Evolutionary conservation across 2,329 filamentous ascomycete species (phyloP).

Genomic region (Chaetomium strumarium): DNA sequence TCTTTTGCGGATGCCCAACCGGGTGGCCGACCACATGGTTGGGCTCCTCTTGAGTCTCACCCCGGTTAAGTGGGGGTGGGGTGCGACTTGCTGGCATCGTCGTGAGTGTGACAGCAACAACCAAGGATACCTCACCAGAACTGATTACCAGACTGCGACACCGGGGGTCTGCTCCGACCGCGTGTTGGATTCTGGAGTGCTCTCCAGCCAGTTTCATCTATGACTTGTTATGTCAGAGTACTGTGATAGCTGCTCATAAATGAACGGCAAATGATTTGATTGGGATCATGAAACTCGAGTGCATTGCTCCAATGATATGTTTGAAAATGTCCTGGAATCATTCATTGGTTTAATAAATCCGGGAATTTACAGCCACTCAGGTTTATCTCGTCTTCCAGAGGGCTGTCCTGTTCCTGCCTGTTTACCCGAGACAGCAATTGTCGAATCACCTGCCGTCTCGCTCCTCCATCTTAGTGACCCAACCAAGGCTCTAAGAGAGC

Average conservation of each 20-base stretch:
- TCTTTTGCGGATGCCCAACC: conserved; percentile 45
- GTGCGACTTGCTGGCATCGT: background rate
- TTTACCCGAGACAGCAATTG: conserved; percentile 24
- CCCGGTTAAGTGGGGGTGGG: conserved; percentile 7
- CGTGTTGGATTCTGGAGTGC: too few species aligned
- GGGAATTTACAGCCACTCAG: conserved; percentile 17
- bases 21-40: conserved; percentile 33
- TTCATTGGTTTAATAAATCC: conserved; percentile 23
- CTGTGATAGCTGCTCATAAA: too few species aligned
- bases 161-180: background rate
- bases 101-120: background rate
- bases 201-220: too few species aligned
- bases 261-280: too few species aligned
- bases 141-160: too few species aligned
- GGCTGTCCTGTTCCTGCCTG: conserved; percentile 28
- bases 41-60: conserved; percentile 28
- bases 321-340: background rate
- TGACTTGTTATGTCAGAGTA: too few species aligned
- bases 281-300: too few species aligned
- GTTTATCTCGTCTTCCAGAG: too few species aligned
- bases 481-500: conserved; percentile 15
- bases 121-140: background rate
- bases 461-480: conserved; percentile 18
- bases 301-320: conserved; percentile 20
- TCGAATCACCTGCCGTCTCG: conserved; percentile 22